Base-by-base conservation (phyloP, 2,329 filamentous ascomycete species). In the Emericellopsis cladophorae region DNA sequence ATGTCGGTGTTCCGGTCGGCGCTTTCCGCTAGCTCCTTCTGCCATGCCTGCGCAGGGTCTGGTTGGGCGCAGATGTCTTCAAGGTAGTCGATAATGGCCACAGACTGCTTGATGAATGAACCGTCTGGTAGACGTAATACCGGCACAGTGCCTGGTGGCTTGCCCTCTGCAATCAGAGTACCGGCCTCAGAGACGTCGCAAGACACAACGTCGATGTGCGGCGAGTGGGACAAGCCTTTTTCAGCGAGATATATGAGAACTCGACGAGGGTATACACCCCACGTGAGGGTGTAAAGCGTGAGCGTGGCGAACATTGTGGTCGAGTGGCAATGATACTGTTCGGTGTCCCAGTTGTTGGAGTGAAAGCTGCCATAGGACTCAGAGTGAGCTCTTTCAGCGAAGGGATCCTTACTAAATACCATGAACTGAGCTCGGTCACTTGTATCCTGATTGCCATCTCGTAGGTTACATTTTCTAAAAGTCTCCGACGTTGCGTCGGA, bases 31-130 rank as follows among this genome's bases (percentile, higher is more conserved):
- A 39, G 24, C 11, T 26, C 24, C 9, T 15, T 42, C 24, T 49
- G 44, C 47, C 47, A 49, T 23, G 44, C 16, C 24, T 45, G 31
- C 34, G 14, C 16, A 14, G 34, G 34, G n/a, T 44, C 26, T 10
- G 46, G 47, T 9, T 45, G 42, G 14, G 49, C 47, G 36, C 47
- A 52, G 16, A 51, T 38, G 22, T 51, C 49, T 42, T 52, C 47
- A 26, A 51, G 42, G 40, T 51, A 52, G 3, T 51, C 45, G 4
- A 52, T 33, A 12, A 52, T 51, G 7, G 48, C 49, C n/a, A 50
- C 11, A 3, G 49, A 49, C 35, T 51, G 47, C 35, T 45, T 48
- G 31, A 52, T 51, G 29, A 44, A 46, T n/a, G 36, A 45, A 3
- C 47, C 50, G 24, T 48, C 40, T 12, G 45, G 45, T 10, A 51